Evolutionary conservation across 768 basidiomycete species (phyloP).

Genomic region (Xerocomellus intermedius): DNA sequence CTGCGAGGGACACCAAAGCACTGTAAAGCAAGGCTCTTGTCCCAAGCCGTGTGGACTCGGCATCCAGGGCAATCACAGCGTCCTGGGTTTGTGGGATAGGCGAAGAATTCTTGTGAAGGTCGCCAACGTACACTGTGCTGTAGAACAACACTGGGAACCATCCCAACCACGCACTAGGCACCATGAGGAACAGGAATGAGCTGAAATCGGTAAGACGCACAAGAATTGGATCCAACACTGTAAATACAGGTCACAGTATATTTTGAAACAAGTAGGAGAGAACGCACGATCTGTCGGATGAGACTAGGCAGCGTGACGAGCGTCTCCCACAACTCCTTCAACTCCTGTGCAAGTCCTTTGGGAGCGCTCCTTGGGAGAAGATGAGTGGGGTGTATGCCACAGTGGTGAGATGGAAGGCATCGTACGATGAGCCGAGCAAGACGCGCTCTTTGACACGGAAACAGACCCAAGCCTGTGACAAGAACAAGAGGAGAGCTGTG

Average conservation of each 20-base stretch:
- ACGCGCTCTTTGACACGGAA: slow-evolving; percentile 70
- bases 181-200: background rate
- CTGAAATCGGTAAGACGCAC: slow-evolving; percentile 39
- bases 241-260: slow-evolving; percentile 6
- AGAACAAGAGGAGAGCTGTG: slow-evolving; percentile 43
- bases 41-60: slow-evolving; percentile 78
- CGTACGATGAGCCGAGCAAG: slow-evolving; percentile 28
- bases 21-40: slow-evolving; percentile 81
- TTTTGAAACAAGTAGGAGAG: slow-evolving; percentile 1
- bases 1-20: slow-evolving; percentile 62
- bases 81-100: slow-evolving; percentile 26
- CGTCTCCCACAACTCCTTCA: slow-evolving; percentile 71
- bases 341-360: slow-evolving; percentile 32
- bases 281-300: slow-evolving; percentile 78
- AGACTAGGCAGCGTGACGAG: slow-evolving; percentile 65
- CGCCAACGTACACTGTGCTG: slow-evolving; percentile 83
- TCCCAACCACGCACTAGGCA: slow-evolving; percentile 68
- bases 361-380: background rate
- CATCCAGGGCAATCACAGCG: slow-evolving; percentile 44
- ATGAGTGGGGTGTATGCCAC: slow-evolving; percentile 1
- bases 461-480: slow-evolving; percentile 63
- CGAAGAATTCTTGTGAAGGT: slow-evolving; percentile 46
- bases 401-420: background rate
- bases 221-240: slow-evolving; percentile 83
- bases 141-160: slow-evolving; percentile 96